Conservation (phyloP, 225 moss, liverwort and hornwort genomes). For the Anthoceros angustus region DNA sequence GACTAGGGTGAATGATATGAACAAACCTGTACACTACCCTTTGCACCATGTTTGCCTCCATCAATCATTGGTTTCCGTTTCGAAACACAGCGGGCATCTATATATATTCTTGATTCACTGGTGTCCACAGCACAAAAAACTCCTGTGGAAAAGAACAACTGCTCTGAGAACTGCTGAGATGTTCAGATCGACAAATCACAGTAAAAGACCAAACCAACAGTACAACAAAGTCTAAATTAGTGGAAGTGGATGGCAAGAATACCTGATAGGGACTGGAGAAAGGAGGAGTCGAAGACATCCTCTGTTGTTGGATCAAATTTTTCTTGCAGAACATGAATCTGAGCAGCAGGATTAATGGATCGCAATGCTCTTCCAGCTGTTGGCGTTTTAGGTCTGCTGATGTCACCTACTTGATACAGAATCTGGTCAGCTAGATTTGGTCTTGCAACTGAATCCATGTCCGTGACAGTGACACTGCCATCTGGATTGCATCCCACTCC, state of each 20-base stretch:
- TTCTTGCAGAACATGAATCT: slow-evolving; percentile 90
- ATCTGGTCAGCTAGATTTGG: slow-evolving; percentile 79
- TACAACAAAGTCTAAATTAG: neutral
- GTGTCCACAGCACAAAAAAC: slow-evolving; percentile 93
- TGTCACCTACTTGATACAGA: slow-evolving; percentile 69
- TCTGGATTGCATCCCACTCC: slow-evolving; percentile 86
- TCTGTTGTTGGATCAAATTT: slow-evolving; percentile 82
- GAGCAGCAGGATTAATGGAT: slow-evolving; percentile 74
- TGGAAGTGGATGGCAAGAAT: slow-evolving; percentile 10
- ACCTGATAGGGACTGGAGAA: slow-evolving; percentile 94
- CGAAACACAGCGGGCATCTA: slow-evolving; percentile 82
- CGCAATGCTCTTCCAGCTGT: slow-evolving; percentile 86
- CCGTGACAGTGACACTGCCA: slow-evolving; percentile 79
- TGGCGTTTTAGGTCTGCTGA: slow-evolving; percentile 74
- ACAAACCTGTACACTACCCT: slow-evolving; percentile 92
- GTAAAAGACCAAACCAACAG: neutral
- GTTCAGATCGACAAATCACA: too few species aligned
- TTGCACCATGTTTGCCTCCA: slow-evolving; percentile 93
- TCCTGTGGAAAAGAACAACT: slow-evolving; percentile 24
- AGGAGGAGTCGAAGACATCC: slow-evolving; percentile 88
- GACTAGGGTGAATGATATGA: neutral
- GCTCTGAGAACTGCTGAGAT: too few species aligned
- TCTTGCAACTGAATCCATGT: slow-evolving; percentile 86
- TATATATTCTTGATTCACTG: slow-evolving; percentile 73
- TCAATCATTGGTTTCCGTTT: slow-evolving; percentile 94